Evolutionary conservation across 352 stramenopile species (phyloP).

Genomic region (Phytopythium montanum): DNA sequence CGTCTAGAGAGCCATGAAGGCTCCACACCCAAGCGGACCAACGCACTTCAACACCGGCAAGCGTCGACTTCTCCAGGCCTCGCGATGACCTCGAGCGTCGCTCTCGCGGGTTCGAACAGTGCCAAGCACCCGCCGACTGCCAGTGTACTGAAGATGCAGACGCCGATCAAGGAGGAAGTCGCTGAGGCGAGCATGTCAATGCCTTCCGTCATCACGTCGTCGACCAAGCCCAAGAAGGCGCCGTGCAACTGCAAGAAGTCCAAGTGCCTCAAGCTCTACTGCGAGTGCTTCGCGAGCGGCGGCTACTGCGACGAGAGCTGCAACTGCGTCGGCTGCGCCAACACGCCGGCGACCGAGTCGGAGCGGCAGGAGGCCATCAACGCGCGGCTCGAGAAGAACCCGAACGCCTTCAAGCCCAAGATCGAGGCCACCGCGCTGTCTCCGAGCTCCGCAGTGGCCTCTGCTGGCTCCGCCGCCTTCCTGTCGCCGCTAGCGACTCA

Average conservation of each 20-base stretch:
- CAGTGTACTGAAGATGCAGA: constrained; percentile 8
- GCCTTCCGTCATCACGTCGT: constrained; percentile 1
- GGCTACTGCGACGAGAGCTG: constrained; percentile 91
- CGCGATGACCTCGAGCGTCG: not conserved
- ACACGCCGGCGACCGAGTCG: constrained; percentile 72
- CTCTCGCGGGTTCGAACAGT: not conserved
- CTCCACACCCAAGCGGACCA: not conserved
- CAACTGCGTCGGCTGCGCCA: constrained; percentile 92
- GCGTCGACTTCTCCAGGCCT: not conserved
- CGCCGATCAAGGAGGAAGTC: constrained; percentile 17
- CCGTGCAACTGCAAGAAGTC: constrained; percentile 98
- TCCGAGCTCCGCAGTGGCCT: constrained; percentile 10
- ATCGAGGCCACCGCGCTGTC: constrained; percentile 52
- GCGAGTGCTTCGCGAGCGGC: constrained; percentile 94
- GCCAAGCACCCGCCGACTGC: not conserved
- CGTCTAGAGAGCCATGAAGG: not conserved
- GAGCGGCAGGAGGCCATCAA: constrained; percentile 84
- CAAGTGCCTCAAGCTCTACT: constrained; percentile 97
- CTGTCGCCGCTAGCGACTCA: constrained; percentile 17
- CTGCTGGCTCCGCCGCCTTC: constrained; percentile 7
- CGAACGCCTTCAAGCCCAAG: constrained; percentile 95
- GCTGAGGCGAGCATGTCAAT: constrained; percentile 5
- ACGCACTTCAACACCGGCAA: not conserved
- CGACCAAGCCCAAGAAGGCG: constrained; percentile 41
- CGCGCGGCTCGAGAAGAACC: constrained; percentile 91